Percentiles rank a stretch among this genome's conserved stretches.
These are phyloP conservation scores for Komagataella mondaviorum DNA, from an alignment of 805 yeast genomes.

Conservation along the genomic window DNA sequence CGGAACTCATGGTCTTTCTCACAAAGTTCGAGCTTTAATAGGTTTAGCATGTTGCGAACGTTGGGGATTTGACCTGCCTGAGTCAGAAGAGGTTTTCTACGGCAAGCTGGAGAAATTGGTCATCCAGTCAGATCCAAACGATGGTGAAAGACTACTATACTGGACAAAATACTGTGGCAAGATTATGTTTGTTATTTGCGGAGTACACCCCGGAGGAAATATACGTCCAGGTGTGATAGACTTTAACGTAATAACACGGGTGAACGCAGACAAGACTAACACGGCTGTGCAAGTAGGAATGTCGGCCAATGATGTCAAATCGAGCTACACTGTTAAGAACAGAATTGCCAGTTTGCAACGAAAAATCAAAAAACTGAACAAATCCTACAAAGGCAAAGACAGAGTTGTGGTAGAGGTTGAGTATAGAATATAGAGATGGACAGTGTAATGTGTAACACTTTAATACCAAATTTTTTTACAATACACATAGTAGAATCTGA, in stretches of 20 bases:
- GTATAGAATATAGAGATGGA: conserved; percentile 9
- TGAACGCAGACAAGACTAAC: conserved; percentile 24
- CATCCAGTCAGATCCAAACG: conserved; percentile 23
- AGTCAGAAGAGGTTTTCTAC: conserved; percentile 32
- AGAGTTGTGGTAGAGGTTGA: conserved; percentile 40
- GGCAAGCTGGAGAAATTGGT: conserved; percentile 34
- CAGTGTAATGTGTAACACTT: not conserved
- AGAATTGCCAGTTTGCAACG: conserved; percentile 47
- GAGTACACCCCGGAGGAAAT: conserved; percentile 73
- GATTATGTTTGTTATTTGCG: conserved; percentile 66
- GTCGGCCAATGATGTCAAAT: conserved; percentile 39
- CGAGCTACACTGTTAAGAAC: conserved; percentile 44
- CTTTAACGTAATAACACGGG: conserved; percentile 25
- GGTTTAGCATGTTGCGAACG: conserved; percentile 68
- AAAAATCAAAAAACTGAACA: conserved; percentile 40
- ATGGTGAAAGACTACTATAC: conserved; percentile 38
- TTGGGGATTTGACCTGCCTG: conserved; percentile 73
- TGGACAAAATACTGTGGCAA: conserved; percentile 68
- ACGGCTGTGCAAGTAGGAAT: conserved; percentile 19
- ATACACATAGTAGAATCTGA: not conserved
- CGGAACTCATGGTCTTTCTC: conserved; percentile 65
- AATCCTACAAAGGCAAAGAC: conserved; percentile 28
- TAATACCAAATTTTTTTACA: not conserved
- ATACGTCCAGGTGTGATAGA: conserved; percentile 46
- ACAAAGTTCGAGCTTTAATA: conserved; percentile 53